Conservation (phyloP, 2,329 filamentous ascomycete genomes). For the Monilinia polystroma region DNA sequence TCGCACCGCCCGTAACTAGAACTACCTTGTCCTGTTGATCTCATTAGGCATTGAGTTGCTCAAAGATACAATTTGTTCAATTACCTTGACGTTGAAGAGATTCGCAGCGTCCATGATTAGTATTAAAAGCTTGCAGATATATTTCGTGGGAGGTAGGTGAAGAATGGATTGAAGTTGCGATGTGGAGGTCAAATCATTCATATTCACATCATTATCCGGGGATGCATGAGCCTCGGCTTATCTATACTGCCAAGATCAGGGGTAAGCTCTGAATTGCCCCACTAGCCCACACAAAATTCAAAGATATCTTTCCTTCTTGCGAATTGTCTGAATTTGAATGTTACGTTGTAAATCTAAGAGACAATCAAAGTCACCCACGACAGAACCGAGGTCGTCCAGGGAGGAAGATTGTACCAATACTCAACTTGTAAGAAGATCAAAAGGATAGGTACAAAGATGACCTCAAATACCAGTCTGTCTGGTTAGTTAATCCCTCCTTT, state of each 20-base stretch:
- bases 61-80: conserved; percentile 18
- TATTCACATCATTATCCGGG: background rate
- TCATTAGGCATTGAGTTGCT: conserved; percentile 1
- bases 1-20: conserved; percentile 57
- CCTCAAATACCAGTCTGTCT: background rate
- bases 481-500: background rate
- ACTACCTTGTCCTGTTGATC: conserved; percentile 51
- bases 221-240: conserved; percentile 5
- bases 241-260: background rate
- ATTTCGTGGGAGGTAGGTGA: background rate
- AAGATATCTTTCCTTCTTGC: background rate
- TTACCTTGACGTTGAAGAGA: conserved; percentile 60
- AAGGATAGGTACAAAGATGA: background rate
- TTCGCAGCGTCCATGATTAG: conserved; percentile 52
- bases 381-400: background rate
- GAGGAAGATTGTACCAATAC: no score
- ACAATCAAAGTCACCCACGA: background rate
- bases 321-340: background rate
- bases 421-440: no score
- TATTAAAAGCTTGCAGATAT: background rate
- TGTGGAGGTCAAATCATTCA: background rate
- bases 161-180: background rate
- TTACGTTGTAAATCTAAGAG: background rate
- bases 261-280: background rate
- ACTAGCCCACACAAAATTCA: background rate